Conservation (phyloP, 129 eudicot species). For the Escallonia rubra region DNA sequence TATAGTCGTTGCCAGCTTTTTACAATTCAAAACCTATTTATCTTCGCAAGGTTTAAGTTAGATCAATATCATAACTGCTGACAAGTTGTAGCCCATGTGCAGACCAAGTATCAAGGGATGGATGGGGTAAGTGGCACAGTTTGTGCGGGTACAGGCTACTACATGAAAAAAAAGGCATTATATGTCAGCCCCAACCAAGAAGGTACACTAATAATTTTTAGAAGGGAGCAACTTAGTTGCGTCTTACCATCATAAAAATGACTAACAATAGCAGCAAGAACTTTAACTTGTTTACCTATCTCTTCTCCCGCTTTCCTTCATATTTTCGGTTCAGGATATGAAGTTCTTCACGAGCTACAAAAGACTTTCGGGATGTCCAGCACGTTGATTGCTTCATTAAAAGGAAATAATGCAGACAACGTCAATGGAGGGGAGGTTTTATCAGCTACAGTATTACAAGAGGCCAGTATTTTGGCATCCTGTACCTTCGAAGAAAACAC, state of each 20-base stretch:
- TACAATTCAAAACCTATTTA: no score
- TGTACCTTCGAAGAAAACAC: constrained; percentile 62
- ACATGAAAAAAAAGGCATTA: constrained; percentile 36
- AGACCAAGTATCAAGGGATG: constrained; percentile 29
- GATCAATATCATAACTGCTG: no score
- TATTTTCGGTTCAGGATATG: no score
- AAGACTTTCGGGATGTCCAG: constrained; percentile 53
- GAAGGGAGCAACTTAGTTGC: no score
- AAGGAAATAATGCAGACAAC: constrained; percentile 3
- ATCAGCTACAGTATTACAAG: constrained; percentile 27
- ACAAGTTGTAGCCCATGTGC: no score
- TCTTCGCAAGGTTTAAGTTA: no score
- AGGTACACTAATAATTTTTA: neutral
- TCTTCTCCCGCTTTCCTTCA: no score
- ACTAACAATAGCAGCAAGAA: no score
- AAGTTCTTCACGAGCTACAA: constrained; percentile 23
- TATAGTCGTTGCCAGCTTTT: no score
- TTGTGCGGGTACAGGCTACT: constrained; percentile 34
- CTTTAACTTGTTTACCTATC: no score
- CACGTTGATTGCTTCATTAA: constrained; percentile 44
- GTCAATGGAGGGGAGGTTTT: constrained; percentile 1
- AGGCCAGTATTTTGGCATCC: constrained; percentile 54
- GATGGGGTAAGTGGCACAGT: constrained; percentile 41
- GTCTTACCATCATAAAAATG: no score
- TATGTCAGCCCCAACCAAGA: constrained; percentile 12